These are phyloP conservation scores for Ogataea trehaloabstinens DNA, from an alignment of 805 yeast genomes.

Conservation along the genomic window DNA sequence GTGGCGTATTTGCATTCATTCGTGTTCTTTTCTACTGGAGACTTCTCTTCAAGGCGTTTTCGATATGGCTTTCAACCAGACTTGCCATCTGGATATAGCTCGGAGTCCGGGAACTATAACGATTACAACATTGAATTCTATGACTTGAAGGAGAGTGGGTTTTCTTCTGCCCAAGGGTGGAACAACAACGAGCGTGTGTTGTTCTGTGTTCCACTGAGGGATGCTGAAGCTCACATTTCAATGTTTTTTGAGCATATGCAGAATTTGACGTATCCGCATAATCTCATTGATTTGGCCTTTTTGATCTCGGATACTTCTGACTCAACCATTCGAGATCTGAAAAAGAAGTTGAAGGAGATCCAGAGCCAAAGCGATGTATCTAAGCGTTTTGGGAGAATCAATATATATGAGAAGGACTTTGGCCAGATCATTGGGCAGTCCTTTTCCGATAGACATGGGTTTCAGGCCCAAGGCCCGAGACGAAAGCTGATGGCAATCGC, in stretches of 20 bases:
- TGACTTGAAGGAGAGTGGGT: conserved; percentile 66
- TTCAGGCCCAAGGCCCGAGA: conserved; percentile 91
- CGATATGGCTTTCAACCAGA: conserved; percentile 32
- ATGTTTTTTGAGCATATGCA: conserved; percentile 83
- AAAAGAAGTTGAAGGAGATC: conserved; percentile 54
- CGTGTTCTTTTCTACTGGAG: not conserved
- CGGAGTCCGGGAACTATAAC: conserved; percentile 25
- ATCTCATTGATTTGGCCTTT: conserved; percentile 78
- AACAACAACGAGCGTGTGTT: conserved; percentile 73
- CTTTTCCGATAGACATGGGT: conserved; percentile 87
- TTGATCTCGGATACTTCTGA: conserved; percentile 88
- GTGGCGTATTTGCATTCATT: not conserved
- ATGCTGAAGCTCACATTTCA: conserved; percentile 86
- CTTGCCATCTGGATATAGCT: conserved; percentile 31
- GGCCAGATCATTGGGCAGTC: conserved; percentile 91
- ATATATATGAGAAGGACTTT: conserved; percentile 84
- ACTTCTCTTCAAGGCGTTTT: conserved; percentile 1
- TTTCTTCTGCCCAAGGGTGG: conserved; percentile 70
- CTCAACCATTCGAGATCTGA: conserved; percentile 70
- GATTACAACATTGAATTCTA: conserved; percentile 57
- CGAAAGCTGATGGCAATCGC: conserved; percentile 93
- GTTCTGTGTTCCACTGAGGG: conserved; percentile 87
- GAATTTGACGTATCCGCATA: conserved; percentile 83
- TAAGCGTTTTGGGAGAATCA: conserved; percentile 74
- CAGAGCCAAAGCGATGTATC: conserved; percentile 62